These are phyloP conservation scores for Penicillium herquei DNA, from an alignment of 495 filamentous ascomycete genomes.

Conservation along the genomic window DNA sequence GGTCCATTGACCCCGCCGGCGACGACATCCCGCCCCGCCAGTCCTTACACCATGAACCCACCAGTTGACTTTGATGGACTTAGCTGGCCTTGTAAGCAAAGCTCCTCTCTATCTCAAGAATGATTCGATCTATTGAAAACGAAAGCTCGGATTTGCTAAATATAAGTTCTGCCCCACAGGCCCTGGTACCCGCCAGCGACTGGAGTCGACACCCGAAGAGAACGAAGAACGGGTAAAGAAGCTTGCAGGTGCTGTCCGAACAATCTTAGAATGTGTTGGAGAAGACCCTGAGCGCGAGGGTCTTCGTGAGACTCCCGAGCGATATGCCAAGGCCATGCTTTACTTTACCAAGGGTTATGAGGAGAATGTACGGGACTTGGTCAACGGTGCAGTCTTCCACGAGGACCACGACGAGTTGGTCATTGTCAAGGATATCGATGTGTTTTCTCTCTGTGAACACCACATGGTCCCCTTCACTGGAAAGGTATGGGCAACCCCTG, in stretches of 20 bases:
- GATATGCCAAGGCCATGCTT: slow-evolving; percentile 96
- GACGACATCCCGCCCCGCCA: slow-evolving; percentile 51
- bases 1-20: slow-evolving; percentile 46
- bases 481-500: slow-evolving; percentile 57
- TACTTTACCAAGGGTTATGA: slow-evolving; percentile 99
- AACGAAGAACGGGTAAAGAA: slow-evolving; percentile 68
- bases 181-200: slow-evolving; percentile 72
- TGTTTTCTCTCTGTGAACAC: slow-evolving; percentile 95
- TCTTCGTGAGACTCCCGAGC: slow-evolving; percentile 77
- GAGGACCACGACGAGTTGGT: slow-evolving; percentile 97
- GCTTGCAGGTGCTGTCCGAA: slow-evolving; percentile 80
- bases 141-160: background rate
- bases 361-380: slow-evolving; percentile 88
- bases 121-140: background rate
- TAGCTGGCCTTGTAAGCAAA: slow-evolving; percentile 66
- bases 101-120: background rate
- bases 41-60: slow-evolving; percentile 61
- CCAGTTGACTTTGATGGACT: slow-evolving; percentile 70
- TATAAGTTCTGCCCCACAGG: slow-evolving; percentile 40
- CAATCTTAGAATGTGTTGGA: slow-evolving; percentile 92
- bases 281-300: slow-evolving; percentile 94
- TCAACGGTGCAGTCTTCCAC: slow-evolving; percentile 94
- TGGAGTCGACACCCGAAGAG: slow-evolving; percentile 76
- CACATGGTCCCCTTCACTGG: slow-evolving; percentile 96
- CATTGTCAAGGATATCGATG: slow-evolving; percentile 96